Evolutionary conservation across 2,329 filamentous ascomycete species (phyloP).

Genomic region (Colletotrichum eremochloae): DNA sequence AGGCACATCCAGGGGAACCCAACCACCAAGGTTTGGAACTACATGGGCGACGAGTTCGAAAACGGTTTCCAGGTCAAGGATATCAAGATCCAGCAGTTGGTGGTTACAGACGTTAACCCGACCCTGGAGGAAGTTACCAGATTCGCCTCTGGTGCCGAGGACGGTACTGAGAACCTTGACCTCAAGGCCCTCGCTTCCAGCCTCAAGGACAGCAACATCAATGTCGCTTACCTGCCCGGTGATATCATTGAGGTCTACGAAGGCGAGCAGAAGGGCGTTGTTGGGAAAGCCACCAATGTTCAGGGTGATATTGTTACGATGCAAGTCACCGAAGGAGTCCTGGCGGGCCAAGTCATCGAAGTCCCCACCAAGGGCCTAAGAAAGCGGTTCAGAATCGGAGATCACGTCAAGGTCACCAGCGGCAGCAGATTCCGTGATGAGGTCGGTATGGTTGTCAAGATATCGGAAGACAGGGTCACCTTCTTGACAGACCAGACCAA

Average conservation of each 20-base stretch:
- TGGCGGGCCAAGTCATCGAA: constrained; percentile 88
- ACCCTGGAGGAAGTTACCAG: constrained; percentile 95
- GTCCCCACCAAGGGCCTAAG: constrained; percentile 92
- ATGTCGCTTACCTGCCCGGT: constrained; percentile 88
- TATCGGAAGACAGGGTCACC: constrained; percentile 92
- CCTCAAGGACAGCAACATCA: constrained; percentile 84
- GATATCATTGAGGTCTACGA: constrained; percentile 97
- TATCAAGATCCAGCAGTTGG: constrained; percentile 87
- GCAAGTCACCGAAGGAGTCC: constrained; percentile 83
- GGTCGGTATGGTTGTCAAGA: constrained; percentile 96
- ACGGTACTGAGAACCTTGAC: constrained; percentile 94
- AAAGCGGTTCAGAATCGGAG: constrained; percentile 92
- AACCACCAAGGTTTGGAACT: constrained; percentile 85
- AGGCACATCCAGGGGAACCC: constrained; percentile 74
- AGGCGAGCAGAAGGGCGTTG: constrained; percentile 92
- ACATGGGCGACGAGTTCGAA: constrained; percentile 89
- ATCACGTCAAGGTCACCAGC: constrained; percentile 98
- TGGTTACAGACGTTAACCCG: constrained; percentile 92
- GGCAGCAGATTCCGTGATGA: constrained; percentile 95
- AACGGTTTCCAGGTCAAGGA: constrained; percentile 96
- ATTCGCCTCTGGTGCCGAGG: constrained; percentile 89
- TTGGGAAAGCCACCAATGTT: constrained; percentile 87
- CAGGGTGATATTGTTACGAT: constrained; percentile 94
- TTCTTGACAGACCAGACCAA: constrained; percentile 93
- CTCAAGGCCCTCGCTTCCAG: constrained; percentile 91